Conservation (phyloP, 2,329 filamentous ascomycete genomes). For the Arthrobotrys megalospora region DNA sequence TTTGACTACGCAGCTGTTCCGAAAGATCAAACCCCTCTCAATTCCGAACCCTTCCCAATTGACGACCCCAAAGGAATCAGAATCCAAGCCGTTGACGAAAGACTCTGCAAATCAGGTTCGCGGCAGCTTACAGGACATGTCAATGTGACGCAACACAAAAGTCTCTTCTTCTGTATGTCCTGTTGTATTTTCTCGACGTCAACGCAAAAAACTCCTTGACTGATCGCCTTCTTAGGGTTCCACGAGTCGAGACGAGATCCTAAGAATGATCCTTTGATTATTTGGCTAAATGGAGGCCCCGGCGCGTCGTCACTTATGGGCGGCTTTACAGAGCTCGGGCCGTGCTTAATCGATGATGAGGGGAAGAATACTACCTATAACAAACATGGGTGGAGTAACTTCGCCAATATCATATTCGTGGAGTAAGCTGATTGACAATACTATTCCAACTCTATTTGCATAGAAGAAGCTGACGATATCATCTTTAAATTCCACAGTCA, state of each 20-base stretch:
- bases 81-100: slow-evolving; percentile 41
- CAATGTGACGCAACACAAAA: slow-evolving; percentile 55
- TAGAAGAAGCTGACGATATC: slow-evolving; percentile 3
- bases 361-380: slow-evolving; percentile 83
- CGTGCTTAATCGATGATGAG: slow-evolving; percentile 88
- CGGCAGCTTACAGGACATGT: slow-evolving; percentile 52
- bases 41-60: slow-evolving; percentile 20
- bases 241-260: slow-evolving; percentile 99
- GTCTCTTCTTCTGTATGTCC: slow-evolving; percentile 55
- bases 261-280: slow-evolving; percentile 92
- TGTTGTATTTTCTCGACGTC: slow-evolving; percentile 43
- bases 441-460: not conserved
- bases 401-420: slow-evolving; percentile 98
- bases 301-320: slow-evolving; percentile 97
- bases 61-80: slow-evolving; percentile 41
- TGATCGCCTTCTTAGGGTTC: slow-evolving; percentile 79
- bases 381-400: slow-evolving; percentile 93
- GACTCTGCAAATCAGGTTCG: slow-evolving; percentile 51
- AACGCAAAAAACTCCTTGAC: slow-evolving; percentile 29
- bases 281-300: slow-evolving; percentile 96
- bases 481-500: slow-evolving; percentile 14
- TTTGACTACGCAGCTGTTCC: slow-evolving; percentile 12
- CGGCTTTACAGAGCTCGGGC: slow-evolving; percentile 96
- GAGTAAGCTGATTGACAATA: slow-evolving; percentile 70
- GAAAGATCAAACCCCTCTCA: not conserved